Percentiles rank a stretch among this genome's conserved stretches.
Conservation (phyloP, 306 rosid species). For the Aeschynomene evenia region DNA sequence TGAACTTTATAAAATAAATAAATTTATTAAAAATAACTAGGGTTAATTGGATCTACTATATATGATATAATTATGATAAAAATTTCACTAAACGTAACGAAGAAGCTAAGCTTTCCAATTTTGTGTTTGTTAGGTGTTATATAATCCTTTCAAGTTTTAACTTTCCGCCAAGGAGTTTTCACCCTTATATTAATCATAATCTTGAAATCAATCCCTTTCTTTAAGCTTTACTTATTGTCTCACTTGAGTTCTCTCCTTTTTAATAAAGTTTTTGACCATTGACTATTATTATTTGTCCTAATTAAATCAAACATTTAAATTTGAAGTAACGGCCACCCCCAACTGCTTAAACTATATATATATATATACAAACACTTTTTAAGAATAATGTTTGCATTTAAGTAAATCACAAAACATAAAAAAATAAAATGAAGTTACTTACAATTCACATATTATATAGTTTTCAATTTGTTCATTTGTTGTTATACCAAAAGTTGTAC, state of each 20-base stretch:
- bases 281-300: too few relatives aligned
- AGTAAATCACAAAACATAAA: conserved; percentile 20
- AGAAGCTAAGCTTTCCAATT: conserved; percentile 26
- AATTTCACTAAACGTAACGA: conserved; percentile 11
- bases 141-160: neutral
- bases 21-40: neutral
- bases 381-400: neutral
- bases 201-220: conserved; percentile 29
- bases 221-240: conserved; percentile 12
- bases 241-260: conserved; percentile 13
- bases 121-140: conserved; percentile 12
- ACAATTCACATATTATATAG: neutral
- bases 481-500: neutral
- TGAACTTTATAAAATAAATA: conserved; percentile 16
- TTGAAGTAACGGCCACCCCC: conserved; percentile 25
- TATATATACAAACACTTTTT: neutral
- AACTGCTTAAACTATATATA: conserved; percentile 30
- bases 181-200: neutral
- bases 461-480: neutral
- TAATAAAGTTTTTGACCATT: conserved; percentile 26
- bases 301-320: conserved; percentile 19
- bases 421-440: too few relatives aligned
- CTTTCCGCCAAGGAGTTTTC: conserved; percentile 36
- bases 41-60: neutral
- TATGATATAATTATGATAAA: neutral